Conservation (phyloP, 2,329 filamentous ascomycete species). For the Aureobasidium zeae region DNA sequence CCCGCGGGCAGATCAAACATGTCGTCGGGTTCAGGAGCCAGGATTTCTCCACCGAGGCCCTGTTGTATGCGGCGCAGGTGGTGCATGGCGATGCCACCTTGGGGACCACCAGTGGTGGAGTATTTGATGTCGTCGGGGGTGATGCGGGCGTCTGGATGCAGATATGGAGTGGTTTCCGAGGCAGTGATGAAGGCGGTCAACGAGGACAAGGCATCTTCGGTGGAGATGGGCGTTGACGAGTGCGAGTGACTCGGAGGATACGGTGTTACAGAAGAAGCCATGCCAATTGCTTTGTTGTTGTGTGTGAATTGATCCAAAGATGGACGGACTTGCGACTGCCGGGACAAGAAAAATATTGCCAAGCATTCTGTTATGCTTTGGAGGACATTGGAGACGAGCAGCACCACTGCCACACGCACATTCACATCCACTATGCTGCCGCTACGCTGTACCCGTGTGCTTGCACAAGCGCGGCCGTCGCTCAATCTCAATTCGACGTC, state of each 20-base stretch:
- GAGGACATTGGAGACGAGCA: no score
- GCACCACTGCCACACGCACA: no score
- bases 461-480: slow-evolving; percentile 10
- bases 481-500: slow-evolving; percentile 5
- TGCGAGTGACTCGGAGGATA: slow-evolving; percentile 31
- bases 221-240: slow-evolving; percentile 28
- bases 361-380: no score
- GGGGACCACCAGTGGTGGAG: slow-evolving; percentile 34
- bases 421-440: slow-evolving; percentile 18
- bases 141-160: slow-evolving; percentile 42
- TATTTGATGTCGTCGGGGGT: slow-evolving; percentile 35
- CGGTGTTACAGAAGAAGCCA: slow-evolving; percentile 19
- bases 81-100: slow-evolving; percentile 42
- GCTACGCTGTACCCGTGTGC: slow-evolving; percentile 17
- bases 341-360: slow-evolving; percentile 5
- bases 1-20: slow-evolving; percentile 3
- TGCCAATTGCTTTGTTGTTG: no score
- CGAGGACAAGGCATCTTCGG: slow-evolving; percentile 27
- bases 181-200: slow-evolving; percentile 34
- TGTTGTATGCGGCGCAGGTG: slow-evolving; percentile 45
- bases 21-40: slow-evolving; percentile 33
- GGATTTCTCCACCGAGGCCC: slow-evolving; percentile 43
- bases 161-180: slow-evolving; percentile 34
- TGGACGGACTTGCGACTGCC: slow-evolving; percentile 2
- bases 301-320: background rate